Base-by-base conservation (phyloP, 2,329 filamentous ascomycete species). In the Scytalidium lignicola region DNA sequence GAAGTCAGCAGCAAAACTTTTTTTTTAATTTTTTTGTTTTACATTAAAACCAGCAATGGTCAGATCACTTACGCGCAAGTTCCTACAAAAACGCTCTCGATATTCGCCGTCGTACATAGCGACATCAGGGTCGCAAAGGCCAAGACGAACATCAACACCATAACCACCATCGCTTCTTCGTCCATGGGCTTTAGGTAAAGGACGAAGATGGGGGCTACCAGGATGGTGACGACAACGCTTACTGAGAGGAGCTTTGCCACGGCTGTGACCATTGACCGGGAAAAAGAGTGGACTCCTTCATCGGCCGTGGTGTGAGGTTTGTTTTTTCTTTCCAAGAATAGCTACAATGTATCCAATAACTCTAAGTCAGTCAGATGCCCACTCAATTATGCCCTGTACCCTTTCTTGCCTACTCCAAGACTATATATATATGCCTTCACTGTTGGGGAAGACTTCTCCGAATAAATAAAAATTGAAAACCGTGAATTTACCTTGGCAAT, bases 161-260 rank as follows among this genome's bases (percentile, higher is more conserved):
- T 41, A 1, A 44, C 41, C 1, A 50, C 55, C 56, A 57, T 58
- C 18, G 44, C n/a, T 4, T 20, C 39, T 2, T 39, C 42, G 21
- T 32, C 48, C 54, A 58, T 57, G 12, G 17, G 32, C 2, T 50
- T 22, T 9, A 59, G 48, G 44, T 57, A 58, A 21, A 58, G 19
- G 13, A 57, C 18, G 23, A 49, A 54, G 12, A 50, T 48, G 12
- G 57, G 57, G 13, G 53, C 47, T 12, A 57, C 46, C 2, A 59
- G 51, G 13, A 55, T 42, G 3, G 37, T 43, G 8, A 55, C 51
- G 2, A 44, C 44, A 1, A 55, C n/a, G 13, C 23, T 39, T 3
- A 55, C 49, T 1, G 47, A 10, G 1, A 57, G 18, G 12, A 47
- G 5, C 13, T 43, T 52, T n/a, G n/a, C n/a, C n/a, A n/a, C n/a